Evolutionary conservation across 2,329 filamentous ascomycete genomes (phyloP).

Genomic region (Alternaria conjuncta): DNA sequence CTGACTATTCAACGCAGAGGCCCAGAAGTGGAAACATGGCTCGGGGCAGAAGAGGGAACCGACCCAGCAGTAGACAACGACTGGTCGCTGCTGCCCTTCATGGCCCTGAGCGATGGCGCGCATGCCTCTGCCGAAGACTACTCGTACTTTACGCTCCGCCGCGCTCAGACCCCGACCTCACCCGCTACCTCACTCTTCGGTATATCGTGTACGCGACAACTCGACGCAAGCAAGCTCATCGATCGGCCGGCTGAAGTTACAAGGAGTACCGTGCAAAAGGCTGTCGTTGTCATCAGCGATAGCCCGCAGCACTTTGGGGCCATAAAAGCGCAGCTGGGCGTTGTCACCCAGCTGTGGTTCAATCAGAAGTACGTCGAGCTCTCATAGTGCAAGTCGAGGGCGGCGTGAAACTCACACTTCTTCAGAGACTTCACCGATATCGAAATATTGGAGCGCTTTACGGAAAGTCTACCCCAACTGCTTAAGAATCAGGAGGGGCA

Average conservation of each 20-base stretch:
- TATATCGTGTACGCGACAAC: conserved; percentile 91
- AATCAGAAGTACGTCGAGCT: conserved; percentile 69
- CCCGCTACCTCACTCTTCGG: conserved; percentile 88
- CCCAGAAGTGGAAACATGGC: conserved; percentile 93
- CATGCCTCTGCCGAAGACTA: conserved; percentile 95
- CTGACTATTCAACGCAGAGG: conserved; percentile 59
- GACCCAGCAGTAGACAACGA: conserved; percentile 86
- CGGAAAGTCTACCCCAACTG: conserved; percentile 76
- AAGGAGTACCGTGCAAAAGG: conserved; percentile 97
- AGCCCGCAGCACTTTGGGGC: conserved; percentile 89
- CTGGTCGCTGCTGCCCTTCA: conserved; percentile 92
- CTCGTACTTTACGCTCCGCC: conserved; percentile 93
- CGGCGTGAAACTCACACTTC: conserved; percentile 14
- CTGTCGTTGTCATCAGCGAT: conserved; percentile 93
- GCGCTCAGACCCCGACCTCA: conserved; percentile 52
- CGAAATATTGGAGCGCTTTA: conserved; percentile 88
- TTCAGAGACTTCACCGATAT: conserved; percentile 81
- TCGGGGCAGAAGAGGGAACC: conserved; percentile 73
- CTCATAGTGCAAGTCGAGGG: background rate
- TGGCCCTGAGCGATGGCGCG: conserved; percentile 94
- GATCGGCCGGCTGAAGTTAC: conserved; percentile 88
- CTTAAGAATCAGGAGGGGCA: conserved; percentile 71
- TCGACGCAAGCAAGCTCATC: conserved; percentile 79
- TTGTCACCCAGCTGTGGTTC: conserved; percentile 96
- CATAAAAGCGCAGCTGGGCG: conserved; percentile 84